Base-by-base conservation (phyloP, 257 asterid species). In the Anisodus tanguticus region DNA sequence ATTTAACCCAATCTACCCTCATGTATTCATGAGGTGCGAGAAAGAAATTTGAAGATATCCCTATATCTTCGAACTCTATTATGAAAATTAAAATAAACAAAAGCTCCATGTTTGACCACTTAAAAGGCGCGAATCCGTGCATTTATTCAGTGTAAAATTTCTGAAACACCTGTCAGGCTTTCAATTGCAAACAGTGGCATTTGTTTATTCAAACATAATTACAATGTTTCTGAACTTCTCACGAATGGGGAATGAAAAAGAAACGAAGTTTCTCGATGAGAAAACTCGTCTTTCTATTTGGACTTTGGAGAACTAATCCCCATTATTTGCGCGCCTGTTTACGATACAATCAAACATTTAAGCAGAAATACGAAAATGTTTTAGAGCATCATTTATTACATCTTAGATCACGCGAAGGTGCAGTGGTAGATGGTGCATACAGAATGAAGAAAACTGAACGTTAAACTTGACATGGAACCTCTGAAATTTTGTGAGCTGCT, bases 401-500 rank as follows among this genome's bases (percentile, higher is more conserved):
- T 69, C 78, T 39, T 41, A 3, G 26, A 39, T 69, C 54, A 69
- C 39, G 31, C 31, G 39, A 69, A 39, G 19, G 77, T 39, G 51
- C 26, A 76, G 13, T 17, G 10, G 10, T 1, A 16, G 16, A 3
- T 4, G 5, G 9, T 58, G 2, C 16, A 58, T 58, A 58, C 26
- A 58, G 26, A 57, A 5, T 12, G 81, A 76, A 76, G 80, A 53
- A 53, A 53, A 26, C 49, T 76, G 5, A 26, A 26, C 53, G 63
- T 77, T 53, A 41, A 53, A 77, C 64, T 77, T 53, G 9, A 12
- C 15, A 26, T 51, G 81, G 64, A 76, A 76, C 81, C 63, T 12
- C 81, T 0, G 11, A 76, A 15, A 22, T 76, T 22, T 22, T 0
- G 1, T 53, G 64, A 51, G 63, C 55, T 82, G 86, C 89, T 94